A percentile compares a stretch with the other conserved stretches of the same genome.
These are phyloP conservation scores for Diaporthe sp. DNA, from an alignment of 2,329 filamentous ascomycete species.

Conservation along the genomic window DNA sequence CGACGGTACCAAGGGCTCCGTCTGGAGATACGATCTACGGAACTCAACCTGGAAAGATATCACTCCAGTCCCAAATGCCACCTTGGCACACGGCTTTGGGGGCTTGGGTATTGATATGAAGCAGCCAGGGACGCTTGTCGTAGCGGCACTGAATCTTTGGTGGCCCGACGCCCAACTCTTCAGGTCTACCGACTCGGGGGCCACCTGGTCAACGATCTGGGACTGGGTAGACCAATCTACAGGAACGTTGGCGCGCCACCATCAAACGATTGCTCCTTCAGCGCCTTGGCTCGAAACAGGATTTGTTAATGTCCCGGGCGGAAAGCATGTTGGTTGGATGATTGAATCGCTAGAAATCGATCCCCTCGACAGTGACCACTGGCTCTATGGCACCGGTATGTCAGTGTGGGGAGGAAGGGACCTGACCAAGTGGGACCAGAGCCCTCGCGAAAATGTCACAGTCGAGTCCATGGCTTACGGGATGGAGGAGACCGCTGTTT, in stretches of 20 bases:
- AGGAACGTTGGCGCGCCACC: constrained; percentile 56
- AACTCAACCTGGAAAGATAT: constrained; percentile 63
- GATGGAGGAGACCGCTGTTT: constrained; percentile 64
- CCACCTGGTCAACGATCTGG: constrained; percentile 65
- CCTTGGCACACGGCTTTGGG: constrained; percentile 60
- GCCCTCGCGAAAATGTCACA: constrained; percentile 53
- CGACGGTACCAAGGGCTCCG: constrained; percentile 63
- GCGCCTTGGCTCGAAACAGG: constrained; percentile 56
- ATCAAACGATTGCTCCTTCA: constrained; percentile 55
- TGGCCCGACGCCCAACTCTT: constrained; percentile 68
- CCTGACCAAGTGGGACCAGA: constrained; percentile 62
- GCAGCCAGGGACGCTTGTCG: constrained; percentile 65
- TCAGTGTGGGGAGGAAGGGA: constrained; percentile 55
- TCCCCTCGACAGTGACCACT: constrained; percentile 67
- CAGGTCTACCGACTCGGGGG: constrained; percentile 63
- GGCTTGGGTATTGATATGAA: constrained; percentile 64
- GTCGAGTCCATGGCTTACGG: constrained; percentile 62
- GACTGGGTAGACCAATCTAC: constrained; percentile 53
- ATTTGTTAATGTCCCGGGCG: constrained; percentile 53
- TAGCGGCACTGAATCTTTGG: constrained; percentile 67
- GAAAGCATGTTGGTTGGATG: constrained; percentile 68
- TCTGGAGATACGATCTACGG: constrained; percentile 64
- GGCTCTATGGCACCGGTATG: constrained; percentile 67
- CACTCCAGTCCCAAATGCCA: constrained; percentile 58
- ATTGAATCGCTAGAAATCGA: constrained; percentile 67